Base-by-base conservation (phyloP, 2,329 filamentous ascomycete species). In the Xylariaceae sp. region DNA sequence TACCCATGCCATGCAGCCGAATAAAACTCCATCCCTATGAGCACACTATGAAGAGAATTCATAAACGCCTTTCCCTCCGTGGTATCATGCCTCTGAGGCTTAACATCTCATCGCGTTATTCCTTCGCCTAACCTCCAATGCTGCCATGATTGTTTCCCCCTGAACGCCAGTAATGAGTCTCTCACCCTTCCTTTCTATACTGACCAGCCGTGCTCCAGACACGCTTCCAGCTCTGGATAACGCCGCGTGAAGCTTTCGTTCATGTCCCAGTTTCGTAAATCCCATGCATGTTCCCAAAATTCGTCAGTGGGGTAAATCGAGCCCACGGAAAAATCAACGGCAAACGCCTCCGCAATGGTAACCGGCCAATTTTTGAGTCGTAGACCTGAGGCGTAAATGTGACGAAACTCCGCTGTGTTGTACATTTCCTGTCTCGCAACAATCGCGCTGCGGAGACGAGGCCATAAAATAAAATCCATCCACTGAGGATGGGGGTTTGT, bases 391-490 rank as follows among this genome's bases (percentile, higher is more conserved):
- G 64, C 69, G 60, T 76, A 77, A 34, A 73, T 43, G 50, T 67
- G 65, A 36, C 69, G 67, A 39, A 77, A 77, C 47, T 77, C 73
- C 2, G 70, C 67, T 6, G 71, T 77, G 36, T 69, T 71, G 53
- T 77, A 78, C 4, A 69, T 46, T 14, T 70, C 66, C 53, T 74
- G 75, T 19, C 70, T 70, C 43, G 71, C 64, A 21, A 75, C 74
- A 43, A 73, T 65, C 36, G 65, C 69, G 48, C 74, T 71, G 53
- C 73, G 72, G 23, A 78, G 60, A 31, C 68, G 65, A 21, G 67
- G 65, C 70, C 71, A 75, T 11, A 73, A 53, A 17, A 73, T 53
- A 6, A 71, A 65, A 49, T 74, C 67, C 28, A 78, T 66, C 69
- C 73, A 74, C 39, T 69, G 66, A 8, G 61, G 61, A 53, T 74